Evolutionary conservation across 768 basidiomycete genomes (phyloP), one percentile per base, ranked within the genome.

Genomic region (Lyophyllum decastes): DNA sequence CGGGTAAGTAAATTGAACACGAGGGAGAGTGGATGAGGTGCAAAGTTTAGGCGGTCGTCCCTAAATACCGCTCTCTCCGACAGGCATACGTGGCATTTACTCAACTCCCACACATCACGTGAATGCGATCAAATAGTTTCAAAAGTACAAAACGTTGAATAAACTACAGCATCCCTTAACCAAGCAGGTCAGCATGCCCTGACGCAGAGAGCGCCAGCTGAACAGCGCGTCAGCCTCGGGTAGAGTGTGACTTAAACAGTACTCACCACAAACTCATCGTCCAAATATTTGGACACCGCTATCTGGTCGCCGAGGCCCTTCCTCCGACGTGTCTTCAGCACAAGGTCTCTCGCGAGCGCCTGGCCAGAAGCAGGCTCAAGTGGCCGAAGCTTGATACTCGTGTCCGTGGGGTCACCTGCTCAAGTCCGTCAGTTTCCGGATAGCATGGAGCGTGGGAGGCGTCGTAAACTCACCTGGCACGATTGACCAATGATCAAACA

Each of bases 401-500:
- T 94, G 78, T 99, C 97, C 70, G 92, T 95, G 52, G 97, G 97
- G 78, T 99, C 97, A 72, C 97, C 95, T 91, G 66, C 35, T 45
- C 57, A 48, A 49, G 22, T 22, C 17, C 38, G 49, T 61, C 57
- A 40, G 61, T 49, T 33, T 62, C 67, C 64, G 14, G 52, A 34
- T 54, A 30, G 49, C 43, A 34, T 55, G 41, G 51, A 44, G 60
- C 63, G 65, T 64, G 65, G 61, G 68, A 68, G 69, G 56, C 45
- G 54, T 52, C 64, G 55, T 57, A 52, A 51, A 76, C 86, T 62
- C 69, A 90, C 92, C 93, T 65, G 96, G 96, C n/a, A 98, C 96
- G 67, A 96, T 92, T 16, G 91, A 90, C 97, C 97, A 99, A 67
- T 99, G 97, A 72, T 98, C 96, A 73, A 98, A 99, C 61, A 93